phyloP scores from a whole-genome alignment of 768 basidiomycete species.

The Pleurotus eryngii region DNA sequence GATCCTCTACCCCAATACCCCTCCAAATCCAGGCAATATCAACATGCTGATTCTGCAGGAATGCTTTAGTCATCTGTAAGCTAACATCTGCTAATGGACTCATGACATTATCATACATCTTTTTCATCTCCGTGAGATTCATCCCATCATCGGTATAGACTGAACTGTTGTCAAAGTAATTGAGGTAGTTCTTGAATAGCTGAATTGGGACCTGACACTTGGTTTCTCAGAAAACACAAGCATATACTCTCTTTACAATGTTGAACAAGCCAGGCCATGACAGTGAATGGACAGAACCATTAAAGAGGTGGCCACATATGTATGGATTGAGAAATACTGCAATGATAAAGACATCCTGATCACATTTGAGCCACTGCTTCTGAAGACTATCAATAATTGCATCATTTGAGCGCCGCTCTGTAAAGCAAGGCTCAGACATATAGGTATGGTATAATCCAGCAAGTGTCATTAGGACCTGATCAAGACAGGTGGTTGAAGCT shows the following conservation, averaged over 20 bases:
- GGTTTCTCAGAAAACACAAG: conserved; percentile 8
- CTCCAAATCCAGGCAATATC: conserved; percentile 7
- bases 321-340: conserved; percentile 4
- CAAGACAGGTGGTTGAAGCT: conserved; percentile 6
- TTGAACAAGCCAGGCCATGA: conserved; percentile 5
- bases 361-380: conserved; percentile 17
- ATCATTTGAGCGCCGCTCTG: no score
- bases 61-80: neutral
- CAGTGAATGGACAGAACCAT: neutral
- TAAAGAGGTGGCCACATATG: conserved; percentile 1
- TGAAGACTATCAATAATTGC: conserved; percentile 17
- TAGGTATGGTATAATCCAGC: neutral
- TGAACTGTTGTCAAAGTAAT: neutral
- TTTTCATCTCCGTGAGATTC: conserved; percentile 4
- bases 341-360: conserved; percentile 23
- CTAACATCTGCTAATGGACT: neutral
- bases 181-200: conserved; percentile 11
- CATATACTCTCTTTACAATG: conserved; percentile 9
- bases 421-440: no score
- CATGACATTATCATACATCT: conserved; percentile 10
- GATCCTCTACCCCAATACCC: neutral
- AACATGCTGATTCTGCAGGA: conserved; percentile 1
- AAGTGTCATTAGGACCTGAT: conserved; percentile 8
- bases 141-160: conserved; percentile 9
- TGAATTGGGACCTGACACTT: conserved; percentile 8